These are phyloP conservation scores for Chalaropsis thielavioides DNA, from an alignment of 2,329 filamentous ascomycete species.

Conservation along the genomic window DNA sequence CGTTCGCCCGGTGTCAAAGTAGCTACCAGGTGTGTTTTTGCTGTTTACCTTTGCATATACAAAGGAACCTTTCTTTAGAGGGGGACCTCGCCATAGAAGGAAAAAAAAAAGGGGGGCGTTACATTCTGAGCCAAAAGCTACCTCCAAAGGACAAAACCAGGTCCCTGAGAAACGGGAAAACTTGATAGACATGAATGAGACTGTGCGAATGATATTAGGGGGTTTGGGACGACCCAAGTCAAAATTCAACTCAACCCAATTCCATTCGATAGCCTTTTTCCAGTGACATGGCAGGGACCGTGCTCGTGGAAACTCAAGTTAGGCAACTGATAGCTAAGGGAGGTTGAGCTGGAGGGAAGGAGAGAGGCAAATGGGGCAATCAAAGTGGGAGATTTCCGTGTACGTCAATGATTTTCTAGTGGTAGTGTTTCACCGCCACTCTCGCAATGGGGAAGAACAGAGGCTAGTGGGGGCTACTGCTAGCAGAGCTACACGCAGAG, in stretches of 20 bases:
- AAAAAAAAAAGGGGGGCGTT: not conserved
- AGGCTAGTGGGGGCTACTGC: no score
- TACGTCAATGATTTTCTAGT: not conserved
- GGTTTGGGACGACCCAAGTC: not conserved
- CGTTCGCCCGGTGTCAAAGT: no score
- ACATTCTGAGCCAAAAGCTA: not conserved
- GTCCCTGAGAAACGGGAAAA: not conserved
- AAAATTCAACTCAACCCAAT: not conserved
- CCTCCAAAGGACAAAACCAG: not conserved
- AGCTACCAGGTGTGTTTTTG: no score
- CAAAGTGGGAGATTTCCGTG: not conserved
- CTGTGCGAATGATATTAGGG: not conserved
- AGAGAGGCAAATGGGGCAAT: not conserved
- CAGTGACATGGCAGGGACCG: not conserved
- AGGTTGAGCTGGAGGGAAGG: not conserved
- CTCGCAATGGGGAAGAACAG: not conserved
- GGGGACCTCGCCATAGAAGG: not conserved
- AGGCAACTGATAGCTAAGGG: not conserved
- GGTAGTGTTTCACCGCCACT: not conserved
- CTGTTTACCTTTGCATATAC: not conserved
- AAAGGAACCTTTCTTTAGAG: not conserved
- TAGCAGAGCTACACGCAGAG: not conserved
- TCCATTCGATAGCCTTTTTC: not conserved
- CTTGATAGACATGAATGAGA: conserved; percentile 1
- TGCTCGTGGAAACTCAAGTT: not conserved